These are phyloP conservation scores for Leccinum ponderosum DNA, from an alignment of 1,284 basidiomycete species.

Conservation along the genomic window DNA sequence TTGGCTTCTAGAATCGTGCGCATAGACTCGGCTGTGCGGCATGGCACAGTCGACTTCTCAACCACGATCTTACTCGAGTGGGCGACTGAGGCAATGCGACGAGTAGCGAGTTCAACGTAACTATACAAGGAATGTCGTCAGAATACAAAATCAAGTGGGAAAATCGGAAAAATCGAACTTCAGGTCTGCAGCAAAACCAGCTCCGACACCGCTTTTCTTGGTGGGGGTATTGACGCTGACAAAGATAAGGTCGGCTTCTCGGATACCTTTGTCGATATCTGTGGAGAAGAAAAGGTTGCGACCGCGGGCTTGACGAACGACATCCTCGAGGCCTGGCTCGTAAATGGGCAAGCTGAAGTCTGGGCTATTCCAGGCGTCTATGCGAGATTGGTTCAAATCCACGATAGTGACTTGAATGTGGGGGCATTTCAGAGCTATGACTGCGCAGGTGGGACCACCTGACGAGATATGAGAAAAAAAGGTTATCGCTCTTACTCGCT, in stretches of 20 bases:
- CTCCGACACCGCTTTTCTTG: slow-evolving; percentile 96
- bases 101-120: slow-evolving; percentile 95
- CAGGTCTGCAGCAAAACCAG: slow-evolving; percentile 96
- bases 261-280: slow-evolving; percentile 91
- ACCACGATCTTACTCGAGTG: slow-evolving; percentile 96
- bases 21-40: slow-evolving; percentile 98
- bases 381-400: slow-evolving; percentile 92
- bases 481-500: slow-evolving; percentile 5
- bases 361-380: slow-evolving; percentile 93
- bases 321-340: slow-evolving; percentile 95
- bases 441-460: slow-evolving; percentile 94
- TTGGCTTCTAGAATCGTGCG: slow-evolving; percentile 98
- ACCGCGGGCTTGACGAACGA: slow-evolving; percentile 87
- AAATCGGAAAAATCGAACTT: slow-evolving; percentile 57
- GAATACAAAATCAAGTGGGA: not conserved
- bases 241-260: slow-evolving; percentile 90
- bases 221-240: slow-evolving; percentile 97
- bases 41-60: slow-evolving; percentile 99
- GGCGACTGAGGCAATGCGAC: slow-evolving; percentile 92
- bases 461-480: slow-evolving; percentile 6
- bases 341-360: slow-evolving; percentile 88
- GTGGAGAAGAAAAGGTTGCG: slow-evolving; percentile 98
- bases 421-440: slow-evolving; percentile 94
- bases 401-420: slow-evolving; percentile 96
- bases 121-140: slow-evolving; percentile 41